Evolutionary conservation across 306 rosid species (phyloP), one percentile per base, ranked within the genome.

Genomic region (Vigna radiata): DNA sequence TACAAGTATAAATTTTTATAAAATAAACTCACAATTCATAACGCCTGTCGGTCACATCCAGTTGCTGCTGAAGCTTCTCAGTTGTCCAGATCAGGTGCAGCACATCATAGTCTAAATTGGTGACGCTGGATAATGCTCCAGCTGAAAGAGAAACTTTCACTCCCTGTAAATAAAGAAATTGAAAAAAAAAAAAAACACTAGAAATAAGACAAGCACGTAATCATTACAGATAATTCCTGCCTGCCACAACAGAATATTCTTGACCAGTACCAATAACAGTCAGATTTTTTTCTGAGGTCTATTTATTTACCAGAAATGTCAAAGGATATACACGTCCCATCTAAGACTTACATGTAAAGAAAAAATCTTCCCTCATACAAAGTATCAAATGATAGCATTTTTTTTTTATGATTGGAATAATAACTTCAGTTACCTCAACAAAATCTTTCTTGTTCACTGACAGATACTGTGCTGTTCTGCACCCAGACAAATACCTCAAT

Each of bases 21-120:
- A 68, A 68, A 67, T 46, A 82, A 25, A 77, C 87, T 86, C 84
- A 92, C 98, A 68, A 75, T 78, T 88, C 89, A 79, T 41, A 91
- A 33, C 92, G 91, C 75, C 79, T 85, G 89, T 94, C 95, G 78
- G 92, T 85, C 75, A 85, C 90, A 61, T 85, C 78, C 61, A 89
- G 89, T 80, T 89, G 97, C 54, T 83, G 96, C 86, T 90, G 90
- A 84, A 94, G 97, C 85, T 79, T 94, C 87, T 92, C 98, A 37
- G 83, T 78, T 6, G 96, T 94, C 89, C 84, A 86, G 71, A 82
- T 68, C 83, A 94, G 79, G 85, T 83, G 77, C 82, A 94, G 78
- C 54, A 89, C 82, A 85, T 92, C 94, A 70, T 50, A 80, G 65
- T 94, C 98, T 27, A 90, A 81, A 84, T 82, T 85, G 37, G 90